These are phyloP conservation scores for Coemansia umbellata DNA, from an alignment of 192 early-diverging fungal genomes.

Conservation along the genomic window DNA sequence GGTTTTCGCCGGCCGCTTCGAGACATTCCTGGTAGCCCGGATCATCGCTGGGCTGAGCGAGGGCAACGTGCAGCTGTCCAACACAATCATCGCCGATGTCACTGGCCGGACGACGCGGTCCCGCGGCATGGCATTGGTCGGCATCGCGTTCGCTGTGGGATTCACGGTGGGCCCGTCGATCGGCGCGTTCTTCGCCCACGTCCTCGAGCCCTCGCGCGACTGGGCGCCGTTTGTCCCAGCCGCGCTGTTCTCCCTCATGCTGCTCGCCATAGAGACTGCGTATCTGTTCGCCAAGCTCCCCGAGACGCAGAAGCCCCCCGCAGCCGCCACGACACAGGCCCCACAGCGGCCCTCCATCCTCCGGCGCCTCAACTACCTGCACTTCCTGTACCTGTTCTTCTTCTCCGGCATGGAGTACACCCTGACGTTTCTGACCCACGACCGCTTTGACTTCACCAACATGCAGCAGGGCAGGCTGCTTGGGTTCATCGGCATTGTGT, in stretches of 20 bases:
- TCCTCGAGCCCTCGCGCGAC: conserved; percentile 3
- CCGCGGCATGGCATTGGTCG: conserved; percentile 83
- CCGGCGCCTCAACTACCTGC: conserved; percentile 62
- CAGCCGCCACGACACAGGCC: conserved; percentile 1
- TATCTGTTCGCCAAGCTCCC: conserved; percentile 75
- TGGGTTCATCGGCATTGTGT: conserved; percentile 82
- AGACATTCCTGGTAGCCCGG: conserved; percentile 77
- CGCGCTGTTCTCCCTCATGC: conserved; percentile 79
- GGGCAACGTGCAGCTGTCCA: conserved; percentile 95
- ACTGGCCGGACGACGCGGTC: conserved; percentile 76
- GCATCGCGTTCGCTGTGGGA: conserved; percentile 93
- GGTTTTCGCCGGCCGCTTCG: conserved; percentile 82
- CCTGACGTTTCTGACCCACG: conserved; percentile 92
- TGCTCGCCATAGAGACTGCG: conserved; percentile 76
- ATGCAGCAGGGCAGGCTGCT: conserved; percentile 85
- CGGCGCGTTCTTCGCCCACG: conserved; percentile 69
- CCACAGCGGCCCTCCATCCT: conserved; percentile 4
- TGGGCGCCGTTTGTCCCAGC: conserved; percentile 79
- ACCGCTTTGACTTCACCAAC: conserved; percentile 82
- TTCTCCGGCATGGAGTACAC: conserved; percentile 99
- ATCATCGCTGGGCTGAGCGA: conserved; percentile 92
- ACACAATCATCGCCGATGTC: conserved; percentile 93
- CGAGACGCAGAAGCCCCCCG: conserved; percentile 58
- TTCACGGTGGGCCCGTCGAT: conserved; percentile 94
- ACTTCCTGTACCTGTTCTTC: conserved; percentile 85